Conservation (phyloP, 164 flowering plant species). For the Dillenia suffruticosa region DNA sequence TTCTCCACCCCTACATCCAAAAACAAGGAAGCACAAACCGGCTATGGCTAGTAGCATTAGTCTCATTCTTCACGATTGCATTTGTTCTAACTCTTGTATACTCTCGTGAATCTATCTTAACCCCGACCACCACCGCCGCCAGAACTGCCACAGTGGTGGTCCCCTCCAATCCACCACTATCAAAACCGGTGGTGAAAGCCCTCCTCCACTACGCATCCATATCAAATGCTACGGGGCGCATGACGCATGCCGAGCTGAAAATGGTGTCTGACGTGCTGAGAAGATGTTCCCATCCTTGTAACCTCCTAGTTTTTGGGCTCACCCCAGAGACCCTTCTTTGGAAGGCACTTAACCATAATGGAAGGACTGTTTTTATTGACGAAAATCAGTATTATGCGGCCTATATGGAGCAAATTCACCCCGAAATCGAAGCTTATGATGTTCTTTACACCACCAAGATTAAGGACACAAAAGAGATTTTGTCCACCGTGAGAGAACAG, state of each 20-base stretch:
- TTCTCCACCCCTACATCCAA: conserved; percentile 69
- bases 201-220: conserved; percentile 69
- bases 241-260: conserved; percentile 52
- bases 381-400: conserved; percentile 57
- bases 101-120: conserved; percentile 13
- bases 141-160: conserved; percentile 8
- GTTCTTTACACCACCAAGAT: conserved; percentile 77
- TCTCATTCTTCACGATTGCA: conserved; percentile 56
- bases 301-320: conserved; percentile 82
- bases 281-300: conserved; percentile 45
- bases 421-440: conserved; percentile 77
- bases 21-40: conserved; percentile 61
- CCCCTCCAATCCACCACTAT: conserved; percentile 13
- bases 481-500: conserved; percentile 49
- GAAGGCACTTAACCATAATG: conserved; percentile 62
- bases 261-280: conserved; percentile 44
- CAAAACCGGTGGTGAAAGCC: conserved; percentile 33
- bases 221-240: conserved; percentile 42
- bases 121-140: conserved; percentile 13
- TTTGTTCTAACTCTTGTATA: conserved; percentile 52
- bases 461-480: conserved; percentile 45
- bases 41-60: conserved; percentile 46
- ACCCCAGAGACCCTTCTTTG: conserved; percentile 84
- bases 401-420: conserved; percentile 44
- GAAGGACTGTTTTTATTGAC: conserved; percentile 77